A percentile compares a stretch with the other conserved stretches of the same genome.
Evolutionary conservation across 805 yeast genomes (phyloP).

Genomic region (Yarrowia sp.): DNA sequence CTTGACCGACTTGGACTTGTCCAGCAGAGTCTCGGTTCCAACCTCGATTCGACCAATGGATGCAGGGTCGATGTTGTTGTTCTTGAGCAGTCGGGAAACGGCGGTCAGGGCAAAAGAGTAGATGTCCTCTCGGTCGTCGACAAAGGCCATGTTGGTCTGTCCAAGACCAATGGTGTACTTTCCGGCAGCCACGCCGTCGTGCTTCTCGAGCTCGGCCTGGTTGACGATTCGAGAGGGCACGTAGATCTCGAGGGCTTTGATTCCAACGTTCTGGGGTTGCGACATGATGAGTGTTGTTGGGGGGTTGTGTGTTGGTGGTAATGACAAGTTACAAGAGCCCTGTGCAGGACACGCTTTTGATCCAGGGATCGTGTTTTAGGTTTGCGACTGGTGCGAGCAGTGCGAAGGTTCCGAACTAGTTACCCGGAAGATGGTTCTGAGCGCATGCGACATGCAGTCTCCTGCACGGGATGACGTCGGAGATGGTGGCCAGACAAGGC

Average conservation of each 20-base stretch:
- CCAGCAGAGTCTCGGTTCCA: slow-evolving; percentile 96
- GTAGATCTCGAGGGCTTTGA: slow-evolving; percentile 93
- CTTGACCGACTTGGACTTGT: slow-evolving; percentile 96
- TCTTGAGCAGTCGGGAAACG: slow-evolving; percentile 72
- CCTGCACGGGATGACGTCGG: slow-evolving; percentile 28
- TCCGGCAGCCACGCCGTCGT: slow-evolving; percentile 87
- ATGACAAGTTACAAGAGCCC: slow-evolving; percentile 2
- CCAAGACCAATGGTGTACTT: slow-evolving; percentile 98
- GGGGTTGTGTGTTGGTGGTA: slow-evolving; percentile 6
- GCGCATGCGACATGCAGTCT: not conserved
- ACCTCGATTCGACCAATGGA: slow-evolving; percentile 94
- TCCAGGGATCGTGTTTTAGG: slow-evolving; percentile 30
- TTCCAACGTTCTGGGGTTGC: slow-evolving; percentile 86
- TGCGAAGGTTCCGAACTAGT: slow-evolving; percentile 29
- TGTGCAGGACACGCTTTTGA: slow-evolving; percentile 30
- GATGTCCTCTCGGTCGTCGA: slow-evolving; percentile 96
- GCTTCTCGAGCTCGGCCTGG: slow-evolving; percentile 85
- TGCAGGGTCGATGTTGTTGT: slow-evolving; percentile 81
- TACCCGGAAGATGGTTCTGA: slow-evolving; percentile 20
- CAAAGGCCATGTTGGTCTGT: slow-evolving; percentile 97
- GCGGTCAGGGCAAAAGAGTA: slow-evolving; percentile 95
- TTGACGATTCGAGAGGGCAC: slow-evolving; percentile 83
- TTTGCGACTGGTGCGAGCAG: slow-evolving; percentile 37
- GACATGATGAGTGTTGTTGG: slow-evolving; percentile 40
- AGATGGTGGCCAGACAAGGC: slow-evolving; percentile 12